A percentile compares a stretch with the other conserved stretches of the same genome.
phyloP scores from a whole-genome alignment of 1,284 basidiomycete species.

The Boletus smithii region DNA sequence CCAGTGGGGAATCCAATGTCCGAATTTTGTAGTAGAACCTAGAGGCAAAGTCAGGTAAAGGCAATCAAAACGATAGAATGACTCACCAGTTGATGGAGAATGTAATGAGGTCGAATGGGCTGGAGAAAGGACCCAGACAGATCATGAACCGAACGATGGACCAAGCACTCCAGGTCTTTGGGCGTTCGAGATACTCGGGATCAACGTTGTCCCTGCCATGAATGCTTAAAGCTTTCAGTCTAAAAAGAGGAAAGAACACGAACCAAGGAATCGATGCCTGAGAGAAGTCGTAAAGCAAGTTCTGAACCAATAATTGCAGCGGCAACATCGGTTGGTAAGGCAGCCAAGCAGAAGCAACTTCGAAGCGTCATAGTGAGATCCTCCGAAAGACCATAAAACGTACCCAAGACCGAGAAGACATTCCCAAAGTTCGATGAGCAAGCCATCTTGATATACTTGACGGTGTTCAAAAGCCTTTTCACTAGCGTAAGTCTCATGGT shows the following conservation, averaged over 20 bases:
- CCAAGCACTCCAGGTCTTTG: conserved; percentile 29
- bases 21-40: conserved; percentile 34
- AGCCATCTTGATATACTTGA: conserved; percentile 35
- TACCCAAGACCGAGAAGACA: conserved; percentile 33
- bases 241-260: conserved; percentile 1
- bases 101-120: conserved; percentile 33
- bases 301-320: conserved; percentile 28
- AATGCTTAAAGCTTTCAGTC: conserved; percentile 7
- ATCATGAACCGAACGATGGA: conserved; percentile 35
- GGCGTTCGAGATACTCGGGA: conserved; percentile 32
- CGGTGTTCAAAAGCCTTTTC: conserved; percentile 30
- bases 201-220: conserved; percentile 31
- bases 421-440: conserved; percentile 35
- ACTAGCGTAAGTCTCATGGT: conserved; percentile 13
- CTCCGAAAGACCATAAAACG: conserved; percentile 6
- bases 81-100: conserved; percentile 30
- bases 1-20: conserved; percentile 27
- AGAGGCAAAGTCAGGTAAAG: neutral
- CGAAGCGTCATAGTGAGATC: conserved; percentile 3
- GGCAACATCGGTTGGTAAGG: conserved; percentile 34
- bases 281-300: conserved; percentile 32
- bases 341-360: conserved; percentile 33
- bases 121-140: conserved; percentile 32
- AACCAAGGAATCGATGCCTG: conserved; percentile 34
- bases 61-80: neutral